Evolutionary conservation across 2,329 filamentous ascomycete species (phyloP).

Genomic region (Fusarium nurragi): DNA sequence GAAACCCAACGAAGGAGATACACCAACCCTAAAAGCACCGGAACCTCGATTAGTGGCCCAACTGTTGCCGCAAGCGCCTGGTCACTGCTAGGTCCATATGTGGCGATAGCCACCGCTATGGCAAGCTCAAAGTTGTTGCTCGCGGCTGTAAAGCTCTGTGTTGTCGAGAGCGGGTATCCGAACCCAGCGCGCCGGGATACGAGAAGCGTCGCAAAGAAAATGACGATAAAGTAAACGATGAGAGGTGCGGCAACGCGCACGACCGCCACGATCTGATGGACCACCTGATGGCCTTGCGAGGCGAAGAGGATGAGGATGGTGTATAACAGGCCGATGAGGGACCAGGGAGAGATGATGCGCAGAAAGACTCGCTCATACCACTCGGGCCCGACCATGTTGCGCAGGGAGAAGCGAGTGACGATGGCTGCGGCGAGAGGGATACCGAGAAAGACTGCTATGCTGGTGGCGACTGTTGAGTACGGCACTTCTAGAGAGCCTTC

Average conservation of each 20-base stretch:
- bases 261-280: constrained; percentile 85
- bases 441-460: constrained; percentile 84
- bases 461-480: constrained; percentile 78
- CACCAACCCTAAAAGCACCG: constrained; percentile 79
- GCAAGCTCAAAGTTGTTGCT: constrained; percentile 95
- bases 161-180: constrained; percentile 74
- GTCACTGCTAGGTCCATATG: constrained; percentile 79
- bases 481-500: constrained; percentile 51
- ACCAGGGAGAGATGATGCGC: constrained; percentile 75
- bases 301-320: constrained; percentile 89
- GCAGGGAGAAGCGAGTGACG: constrained; percentile 74
- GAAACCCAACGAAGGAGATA: constrained; percentile 74
- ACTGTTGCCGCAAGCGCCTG: constrained; percentile 86
- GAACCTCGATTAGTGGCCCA: constrained; percentile 86
- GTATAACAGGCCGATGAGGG: constrained; percentile 83
- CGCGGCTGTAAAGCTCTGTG: constrained; percentile 87
- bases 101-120: constrained; percentile 86
- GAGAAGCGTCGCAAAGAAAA: constrained; percentile 76
- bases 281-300: constrained; percentile 78
- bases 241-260: constrained; percentile 83
- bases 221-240: constrained; percentile 79
- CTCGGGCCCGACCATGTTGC: constrained; percentile 60
- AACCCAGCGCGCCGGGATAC: constrained; percentile 74
- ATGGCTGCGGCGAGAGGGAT: constrained; percentile 84
- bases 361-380: constrained; percentile 78